These are phyloP conservation scores for Rhodofomes roseus DNA, from an alignment of 1,284 basidiomycete genomes.

Conservation along the genomic window DNA sequence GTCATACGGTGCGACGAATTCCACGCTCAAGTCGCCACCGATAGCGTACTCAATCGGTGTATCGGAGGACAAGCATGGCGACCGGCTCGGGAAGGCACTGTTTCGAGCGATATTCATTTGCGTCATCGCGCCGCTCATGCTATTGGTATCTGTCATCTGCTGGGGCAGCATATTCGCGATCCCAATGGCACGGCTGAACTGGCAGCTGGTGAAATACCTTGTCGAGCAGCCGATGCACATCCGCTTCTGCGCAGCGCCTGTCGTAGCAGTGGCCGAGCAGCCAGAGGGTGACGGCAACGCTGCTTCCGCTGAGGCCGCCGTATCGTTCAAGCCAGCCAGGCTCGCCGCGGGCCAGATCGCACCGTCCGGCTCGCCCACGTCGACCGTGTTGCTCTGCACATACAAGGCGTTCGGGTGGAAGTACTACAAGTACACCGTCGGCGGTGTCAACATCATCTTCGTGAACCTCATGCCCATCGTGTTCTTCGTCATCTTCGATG, in stretches of 20 bases:
- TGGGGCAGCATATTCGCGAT: slow-evolving; percentile 94
- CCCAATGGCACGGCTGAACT: slow-evolving; percentile 97
- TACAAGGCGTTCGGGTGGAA: slow-evolving; percentile 89
- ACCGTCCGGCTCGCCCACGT: slow-evolving; percentile 67
- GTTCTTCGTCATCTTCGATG: slow-evolving; percentile 95
- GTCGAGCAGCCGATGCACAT: slow-evolving; percentile 81
- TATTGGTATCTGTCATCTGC: slow-evolving; percentile 83
- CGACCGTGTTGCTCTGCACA: slow-evolving; percentile 91
- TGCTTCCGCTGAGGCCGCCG: slow-evolving; percentile 24
- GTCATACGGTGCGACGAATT: slow-evolving; percentile 60
- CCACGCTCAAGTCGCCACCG: slow-evolving; percentile 33
- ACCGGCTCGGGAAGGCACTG: slow-evolving; percentile 62
- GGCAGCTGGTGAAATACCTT: slow-evolving; percentile 88
- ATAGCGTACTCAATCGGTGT: slow-evolving; percentile 35
- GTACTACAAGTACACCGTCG: slow-evolving; percentile 99
- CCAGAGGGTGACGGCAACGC: slow-evolving; percentile 21
- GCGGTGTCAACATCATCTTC: slow-evolving; percentile 98
- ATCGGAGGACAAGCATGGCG: slow-evolving; percentile 35
- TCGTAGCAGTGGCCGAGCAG: slow-evolving; percentile 38
- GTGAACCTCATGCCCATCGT: slow-evolving; percentile 94
- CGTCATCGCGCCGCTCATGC: slow-evolving; percentile 87
- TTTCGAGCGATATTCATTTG: slow-evolving; percentile 80
- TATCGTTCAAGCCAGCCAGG: slow-evolving; percentile 56
- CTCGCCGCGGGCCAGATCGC: slow-evolving; percentile 71
- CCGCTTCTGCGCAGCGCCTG: slow-evolving; percentile 86